Evolutionary conservation across 1,284 basidiomycete genomes (phyloP).

Genomic region (Cystobasidium sp.): DNA sequence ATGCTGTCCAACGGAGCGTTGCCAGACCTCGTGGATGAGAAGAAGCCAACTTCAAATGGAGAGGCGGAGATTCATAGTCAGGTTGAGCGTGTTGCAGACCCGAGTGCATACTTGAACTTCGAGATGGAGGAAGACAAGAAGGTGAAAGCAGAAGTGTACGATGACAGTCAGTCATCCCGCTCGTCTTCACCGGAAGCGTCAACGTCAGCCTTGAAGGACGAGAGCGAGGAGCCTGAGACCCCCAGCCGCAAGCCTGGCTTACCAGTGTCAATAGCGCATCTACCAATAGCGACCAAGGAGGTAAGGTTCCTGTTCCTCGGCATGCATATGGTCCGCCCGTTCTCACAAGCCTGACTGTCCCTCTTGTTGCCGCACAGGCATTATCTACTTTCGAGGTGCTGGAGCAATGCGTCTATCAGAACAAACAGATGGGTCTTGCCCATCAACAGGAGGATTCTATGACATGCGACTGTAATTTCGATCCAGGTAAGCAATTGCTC

Average conservation of each 20-base stretch:
- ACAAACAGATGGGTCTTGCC: conserved; percentile 80
- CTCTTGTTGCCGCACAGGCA: conserved; percentile 11
- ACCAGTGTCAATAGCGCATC: conserved; percentile 68
- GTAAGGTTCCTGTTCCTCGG: conserved; percentile 1
- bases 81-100: neutral
- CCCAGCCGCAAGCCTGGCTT: conserved; percentile 38
- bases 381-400: conserved; percentile 38
- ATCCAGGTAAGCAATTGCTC: conserved; percentile 68
- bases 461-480: conserved; percentile 86
- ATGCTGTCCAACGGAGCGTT: too few relatives aligned
- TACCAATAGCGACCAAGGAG: conserved; percentile 73
- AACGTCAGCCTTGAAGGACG: conserved; percentile 17
- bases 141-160: conserved; percentile 13
- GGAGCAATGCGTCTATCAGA: conserved; percentile 62
- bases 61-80: neutral
- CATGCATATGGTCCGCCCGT: neutral
- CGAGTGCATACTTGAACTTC: conserved; percentile 26
- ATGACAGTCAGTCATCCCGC: conserved; percentile 21
- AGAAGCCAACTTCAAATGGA: neutral
- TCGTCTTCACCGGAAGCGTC: conserved; percentile 14
- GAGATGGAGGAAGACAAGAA: conserved; percentile 47
- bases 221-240: conserved; percentile 32
- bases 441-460: conserved; percentile 88
- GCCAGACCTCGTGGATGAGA: neutral
- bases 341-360: neutral